phyloP scores from a whole-genome alignment of 2,329 filamentous ascomycete genomes.

The Diaporthe sp. region DNA sequence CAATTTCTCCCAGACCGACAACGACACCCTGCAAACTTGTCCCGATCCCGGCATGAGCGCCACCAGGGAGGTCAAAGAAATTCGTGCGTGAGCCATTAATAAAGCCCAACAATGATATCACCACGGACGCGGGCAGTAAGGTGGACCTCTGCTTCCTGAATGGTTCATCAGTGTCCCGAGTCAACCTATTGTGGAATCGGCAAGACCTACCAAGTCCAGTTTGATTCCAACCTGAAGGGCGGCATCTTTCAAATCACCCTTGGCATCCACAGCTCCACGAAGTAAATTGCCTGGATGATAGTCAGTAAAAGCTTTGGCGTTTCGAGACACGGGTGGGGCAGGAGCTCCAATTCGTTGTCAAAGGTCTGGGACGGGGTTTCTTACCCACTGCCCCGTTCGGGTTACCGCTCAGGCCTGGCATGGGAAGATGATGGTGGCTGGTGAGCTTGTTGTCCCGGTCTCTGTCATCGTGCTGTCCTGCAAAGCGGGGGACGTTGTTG shows the following conservation, averaged over 20 bases:
- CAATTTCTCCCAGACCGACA: constrained; percentile 23
- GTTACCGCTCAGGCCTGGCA: constrained; percentile 36
- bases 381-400: constrained; percentile 38
- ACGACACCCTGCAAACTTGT: constrained; percentile 34
- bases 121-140: constrained; percentile 71
- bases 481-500: constrained; percentile 34
- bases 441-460: constrained; percentile 32
- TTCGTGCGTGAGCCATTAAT: constrained; percentile 50
- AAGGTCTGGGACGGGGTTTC: not conserved
- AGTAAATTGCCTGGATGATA: constrained; percentile 62
- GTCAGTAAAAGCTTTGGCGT: not conserved
- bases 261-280: constrained; percentile 68
- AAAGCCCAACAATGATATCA: constrained; percentile 72
- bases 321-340: not conserved
- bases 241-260: constrained; percentile 70
- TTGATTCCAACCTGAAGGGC: constrained; percentile 73
- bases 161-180: not conserved
- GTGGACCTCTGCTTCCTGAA: constrained; percentile 70
- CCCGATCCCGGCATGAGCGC: constrained; percentile 27
- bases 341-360: not conserved
- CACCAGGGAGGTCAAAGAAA: constrained; percentile 13
- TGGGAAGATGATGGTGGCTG: constrained; percentile 27
- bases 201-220: constrained; percentile 60
- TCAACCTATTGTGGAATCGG: too few species aligned
- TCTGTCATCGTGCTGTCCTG: constrained; percentile 14